phyloP scores from a whole-genome alignment of 345 rosid species.

The Gossypium sturtianum region DNA sequence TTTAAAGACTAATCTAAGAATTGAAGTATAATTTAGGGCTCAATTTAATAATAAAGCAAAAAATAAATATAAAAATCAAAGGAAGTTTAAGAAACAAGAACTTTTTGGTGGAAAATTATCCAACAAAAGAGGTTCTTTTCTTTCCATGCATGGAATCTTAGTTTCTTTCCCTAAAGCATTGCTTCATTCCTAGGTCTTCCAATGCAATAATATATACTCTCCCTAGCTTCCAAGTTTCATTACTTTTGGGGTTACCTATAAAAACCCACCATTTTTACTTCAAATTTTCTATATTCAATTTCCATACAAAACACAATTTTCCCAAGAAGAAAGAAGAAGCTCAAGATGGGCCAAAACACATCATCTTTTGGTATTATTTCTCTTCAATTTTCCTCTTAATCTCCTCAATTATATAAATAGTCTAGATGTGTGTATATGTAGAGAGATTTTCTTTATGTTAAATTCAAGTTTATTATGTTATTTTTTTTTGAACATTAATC shows the following conservation, averaged over 20 bases:
- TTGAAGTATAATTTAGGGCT: too few species aligned
- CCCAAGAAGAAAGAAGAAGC: neutral
- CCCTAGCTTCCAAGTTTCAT: neutral
- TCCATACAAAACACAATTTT: neutral
- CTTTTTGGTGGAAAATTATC: neutral
- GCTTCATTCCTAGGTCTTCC: neutral
- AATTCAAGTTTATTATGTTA: too few species aligned
- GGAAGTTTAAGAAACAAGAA: too few species aligned
- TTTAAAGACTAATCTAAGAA: too few species aligned
- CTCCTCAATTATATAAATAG: neutral
- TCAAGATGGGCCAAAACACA: slow-evolving; percentile 19
- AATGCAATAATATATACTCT: neutral
- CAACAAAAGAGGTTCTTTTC: neutral
- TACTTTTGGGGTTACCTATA: neutral
- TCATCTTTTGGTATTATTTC: slow-evolving; percentile 18
- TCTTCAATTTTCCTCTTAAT: neutral
- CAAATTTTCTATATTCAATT: neutral
- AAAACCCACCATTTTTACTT: neutral
- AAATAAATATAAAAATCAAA: too few species aligned
- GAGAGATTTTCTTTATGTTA: neutral
- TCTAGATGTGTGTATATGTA: neutral
- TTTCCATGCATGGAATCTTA: neutral
- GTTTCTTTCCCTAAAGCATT: neutral
- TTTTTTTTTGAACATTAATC: too few species aligned
- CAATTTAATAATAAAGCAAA: too few species aligned